Evolutionary conservation across 768 basidiomycete genomes (phyloP).

Genomic region (Lactifluus volemus): DNA sequence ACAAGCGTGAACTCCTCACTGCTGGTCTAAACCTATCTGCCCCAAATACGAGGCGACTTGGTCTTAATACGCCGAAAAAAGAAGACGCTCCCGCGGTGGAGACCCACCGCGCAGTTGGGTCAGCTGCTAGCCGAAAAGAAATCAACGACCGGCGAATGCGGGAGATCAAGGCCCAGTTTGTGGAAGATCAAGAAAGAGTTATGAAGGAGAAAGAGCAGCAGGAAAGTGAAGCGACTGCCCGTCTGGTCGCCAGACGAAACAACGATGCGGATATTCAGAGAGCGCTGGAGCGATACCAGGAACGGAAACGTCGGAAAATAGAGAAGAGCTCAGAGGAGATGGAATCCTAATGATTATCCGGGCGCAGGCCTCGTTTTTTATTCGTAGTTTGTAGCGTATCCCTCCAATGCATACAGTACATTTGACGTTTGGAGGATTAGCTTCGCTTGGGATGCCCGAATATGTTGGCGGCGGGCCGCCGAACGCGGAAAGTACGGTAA

Average conservation of each 20-base stretch:
- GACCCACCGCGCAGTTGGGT: constrained; percentile 71
- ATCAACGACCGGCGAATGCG: constrained; percentile 75
- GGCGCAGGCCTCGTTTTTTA: neutral
- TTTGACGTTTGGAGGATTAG: too few relatives aligned
- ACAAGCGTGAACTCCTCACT: constrained; percentile 84
- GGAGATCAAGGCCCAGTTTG: constrained; percentile 74
- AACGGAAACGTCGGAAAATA: constrained; percentile 70
- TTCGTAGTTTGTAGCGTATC: neutral
- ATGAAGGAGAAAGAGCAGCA: constrained; percentile 46
- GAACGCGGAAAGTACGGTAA: neutral
- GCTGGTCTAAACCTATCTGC: constrained; percentile 89
- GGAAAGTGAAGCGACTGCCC: constrained; percentile 57
- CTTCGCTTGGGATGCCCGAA: too few relatives aligned
- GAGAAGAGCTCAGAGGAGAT: constrained; percentile 30
- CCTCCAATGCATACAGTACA: neutral
- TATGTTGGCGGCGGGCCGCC: neutral
- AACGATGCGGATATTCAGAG: constrained; percentile 62
- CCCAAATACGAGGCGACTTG: constrained; percentile 69
- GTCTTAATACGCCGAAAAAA: constrained; percentile 30
- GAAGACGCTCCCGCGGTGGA: constrained; percentile 30
- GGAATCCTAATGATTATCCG: neutral
- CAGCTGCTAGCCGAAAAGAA: constrained; percentile 70
- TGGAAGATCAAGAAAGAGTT: constrained; percentile 57
- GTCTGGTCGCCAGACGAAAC: constrained; percentile 67
- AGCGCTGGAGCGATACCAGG: constrained; percentile 65